A percentile compares a stretch with the other conserved stretches of the same genome.
phyloP scores from a whole-genome alignment of 495 filamentous ascomycete genomes.

The Penicillium paradoxum region DNA sequence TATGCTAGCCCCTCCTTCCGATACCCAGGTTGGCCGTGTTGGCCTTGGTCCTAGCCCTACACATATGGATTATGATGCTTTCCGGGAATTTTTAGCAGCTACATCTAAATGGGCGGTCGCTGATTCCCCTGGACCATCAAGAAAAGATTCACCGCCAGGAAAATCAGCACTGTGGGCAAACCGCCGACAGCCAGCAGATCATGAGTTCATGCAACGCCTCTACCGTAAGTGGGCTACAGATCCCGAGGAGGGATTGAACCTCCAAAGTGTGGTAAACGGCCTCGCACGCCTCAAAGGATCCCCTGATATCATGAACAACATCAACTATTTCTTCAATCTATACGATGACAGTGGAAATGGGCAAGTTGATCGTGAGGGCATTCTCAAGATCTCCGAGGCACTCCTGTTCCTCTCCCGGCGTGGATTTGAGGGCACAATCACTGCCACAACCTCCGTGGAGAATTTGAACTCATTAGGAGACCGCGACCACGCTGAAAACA shows the following conservation, averaged over 20 bases:
- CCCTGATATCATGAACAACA: conserved; percentile 92
- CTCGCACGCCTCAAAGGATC: conserved; percentile 86
- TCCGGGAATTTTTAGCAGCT: conserved; percentile 85
- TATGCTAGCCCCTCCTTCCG: conserved; percentile 35
- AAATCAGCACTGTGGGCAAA: conserved; percentile 66
- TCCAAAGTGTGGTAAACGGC: conserved; percentile 88
- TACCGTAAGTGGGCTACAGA: conserved; percentile 85
- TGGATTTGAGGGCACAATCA: conserved; percentile 70
- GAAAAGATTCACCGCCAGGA: conserved; percentile 47
- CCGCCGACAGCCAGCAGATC: conserved; percentile 76
- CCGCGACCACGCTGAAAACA: conserved; percentile 26
- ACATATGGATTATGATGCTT: conserved; percentile 94
- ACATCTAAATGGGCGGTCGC: conserved; percentile 89
- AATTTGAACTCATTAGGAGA: conserved; percentile 25
- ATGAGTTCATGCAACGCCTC: conserved; percentile 89
- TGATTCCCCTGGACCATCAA: conserved; percentile 61
- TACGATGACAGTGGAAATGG: conserved; percentile 93
- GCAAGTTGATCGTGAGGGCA: conserved; percentile 93
- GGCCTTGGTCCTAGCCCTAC: conserved; percentile 83
- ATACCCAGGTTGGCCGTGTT: conserved; percentile 63
- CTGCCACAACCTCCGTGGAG: conserved; percentile 42
- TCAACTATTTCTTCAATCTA: conserved; percentile 94
- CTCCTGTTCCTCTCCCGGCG: conserved; percentile 85
- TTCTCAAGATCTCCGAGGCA: conserved; percentile 89
- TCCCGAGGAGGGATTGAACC: conserved; percentile 64